phyloP scores from a whole-genome alignment of 768 basidiomycete genomes.

The Mrakia frigida region DNA sequence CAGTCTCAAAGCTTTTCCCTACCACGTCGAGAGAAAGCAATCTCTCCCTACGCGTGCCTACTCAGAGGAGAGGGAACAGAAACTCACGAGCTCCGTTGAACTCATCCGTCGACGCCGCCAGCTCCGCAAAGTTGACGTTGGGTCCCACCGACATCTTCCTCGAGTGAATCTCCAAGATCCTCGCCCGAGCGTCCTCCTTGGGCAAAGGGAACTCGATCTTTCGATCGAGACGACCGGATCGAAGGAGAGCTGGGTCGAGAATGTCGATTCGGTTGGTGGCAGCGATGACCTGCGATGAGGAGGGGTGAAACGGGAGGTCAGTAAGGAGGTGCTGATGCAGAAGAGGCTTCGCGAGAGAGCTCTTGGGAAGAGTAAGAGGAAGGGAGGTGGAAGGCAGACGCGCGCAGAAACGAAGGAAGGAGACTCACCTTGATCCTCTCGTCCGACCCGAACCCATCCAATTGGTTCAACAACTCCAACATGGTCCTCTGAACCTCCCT shows the following conservation, averaged over 20 bases:
- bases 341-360: too few species aligned
- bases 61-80: not conserved
- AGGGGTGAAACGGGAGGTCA: not conserved
- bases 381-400: not conserved
- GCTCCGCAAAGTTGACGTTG: constrained; percentile 94
- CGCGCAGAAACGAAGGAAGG: not conserved
- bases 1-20: not conserved
- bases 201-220: constrained; percentile 99
- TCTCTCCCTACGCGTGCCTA: too few species aligned
- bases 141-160: constrained; percentile 84
- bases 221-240: constrained; percentile 92
- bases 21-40: too few species aligned
- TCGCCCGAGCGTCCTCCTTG: constrained; percentile 90
- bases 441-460: constrained; percentile 96
- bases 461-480: constrained; percentile 95
- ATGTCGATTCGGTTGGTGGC: constrained; percentile 99
- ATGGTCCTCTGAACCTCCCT: constrained; percentile 99
- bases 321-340: too few species aligned
- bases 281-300: constrained; percentile 71
- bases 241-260: constrained; percentile 94
- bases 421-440: constrained; percentile 83
- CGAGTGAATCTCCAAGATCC: constrained; percentile 93
- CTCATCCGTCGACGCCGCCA: constrained; percentile 94
- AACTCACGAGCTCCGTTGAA: constrained; percentile 77
- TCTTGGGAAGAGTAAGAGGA: not conserved